A percentile compares a stretch with the other conserved stretches of the same genome.
Conservation (phyloP, 2,329 filamentous ascomycete genomes). For the Aspergillus quadrilineatus region DNA sequence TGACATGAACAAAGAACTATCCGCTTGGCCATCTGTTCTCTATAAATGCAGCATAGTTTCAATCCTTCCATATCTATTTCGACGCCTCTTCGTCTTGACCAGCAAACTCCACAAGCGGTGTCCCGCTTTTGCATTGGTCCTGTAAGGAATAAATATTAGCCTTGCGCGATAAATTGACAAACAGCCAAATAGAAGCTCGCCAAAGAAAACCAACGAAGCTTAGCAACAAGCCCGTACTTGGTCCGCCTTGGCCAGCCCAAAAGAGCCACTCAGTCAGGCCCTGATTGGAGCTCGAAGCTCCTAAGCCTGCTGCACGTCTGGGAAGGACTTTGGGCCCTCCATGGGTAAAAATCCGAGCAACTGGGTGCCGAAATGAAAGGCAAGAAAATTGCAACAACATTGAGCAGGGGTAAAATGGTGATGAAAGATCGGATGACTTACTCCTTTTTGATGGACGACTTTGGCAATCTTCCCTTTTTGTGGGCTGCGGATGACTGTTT, state of each 20-base stretch:
- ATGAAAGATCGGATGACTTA: conserved; percentile 46
- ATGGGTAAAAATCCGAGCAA: no score
- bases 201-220: background rate
- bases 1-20: no score
- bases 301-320: no score
- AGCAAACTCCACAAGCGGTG: conserved; percentile 71
- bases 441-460: conserved; percentile 71
- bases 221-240: background rate
- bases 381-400: conserved; percentile 4
- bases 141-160: conserved; percentile 38
- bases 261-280: no score
- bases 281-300: no score
- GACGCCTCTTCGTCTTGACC: conserved; percentile 37
- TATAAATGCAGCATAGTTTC: background rate
- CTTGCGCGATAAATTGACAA: background rate
- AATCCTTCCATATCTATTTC: background rate
- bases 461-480: conserved; percentile 70
- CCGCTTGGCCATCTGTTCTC: background rate
- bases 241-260: background rate
- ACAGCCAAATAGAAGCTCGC: background rate
- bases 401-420: conserved; percentile 1
- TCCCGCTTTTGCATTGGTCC: conserved; percentile 78
- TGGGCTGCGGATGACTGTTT: conserved; percentile 76
- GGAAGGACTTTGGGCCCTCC: no score
- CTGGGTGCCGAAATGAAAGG: no score